phyloP scores from a whole-genome alignment of 345 rosid species.

The Geranium brycei region DNA sequence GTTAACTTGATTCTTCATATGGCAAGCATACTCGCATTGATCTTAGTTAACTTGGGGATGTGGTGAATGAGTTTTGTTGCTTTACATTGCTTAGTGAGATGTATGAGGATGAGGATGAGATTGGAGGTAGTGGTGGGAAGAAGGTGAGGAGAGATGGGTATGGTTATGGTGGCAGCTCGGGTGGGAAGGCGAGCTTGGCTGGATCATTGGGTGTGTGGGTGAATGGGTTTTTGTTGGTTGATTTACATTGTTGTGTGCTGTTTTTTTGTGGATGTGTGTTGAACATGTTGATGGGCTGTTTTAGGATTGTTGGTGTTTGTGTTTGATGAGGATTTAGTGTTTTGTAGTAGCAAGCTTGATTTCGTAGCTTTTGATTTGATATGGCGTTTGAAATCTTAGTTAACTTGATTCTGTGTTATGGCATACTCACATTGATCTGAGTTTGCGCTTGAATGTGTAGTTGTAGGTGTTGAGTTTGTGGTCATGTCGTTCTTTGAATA shows the following conservation, averaged over 20 bases:
- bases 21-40: too few species aligned
- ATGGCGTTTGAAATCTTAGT: not conserved
- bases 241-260: not conserved
- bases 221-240: not conserved
- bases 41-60: too few species aligned
- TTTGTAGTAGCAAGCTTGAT: not conserved
- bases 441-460: too few species aligned
- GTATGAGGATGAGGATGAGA: slow-evolving; percentile 29
- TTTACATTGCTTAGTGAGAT: not conserved
- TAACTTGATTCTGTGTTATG: too few species aligned
- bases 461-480: too few species aligned
- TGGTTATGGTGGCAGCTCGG: slow-evolving; percentile 33
- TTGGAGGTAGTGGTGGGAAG: slow-evolving; percentile 45
- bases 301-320: not conserved
- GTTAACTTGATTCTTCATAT: not conserved
- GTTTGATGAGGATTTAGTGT: not conserved
- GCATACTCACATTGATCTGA: too few species aligned
- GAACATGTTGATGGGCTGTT: not conserved
- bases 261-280: not conserved
- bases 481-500: too few species aligned
- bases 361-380: not conserved
- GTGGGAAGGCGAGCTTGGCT: slow-evolving; percentile 43
- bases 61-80: too few species aligned
- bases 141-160: slow-evolving; percentile 64
- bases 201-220: slow-evolving; percentile 35